Conservation (phyloP, 805 yeast species). For the Wickerhamomyces sydowiorum region DNA sequence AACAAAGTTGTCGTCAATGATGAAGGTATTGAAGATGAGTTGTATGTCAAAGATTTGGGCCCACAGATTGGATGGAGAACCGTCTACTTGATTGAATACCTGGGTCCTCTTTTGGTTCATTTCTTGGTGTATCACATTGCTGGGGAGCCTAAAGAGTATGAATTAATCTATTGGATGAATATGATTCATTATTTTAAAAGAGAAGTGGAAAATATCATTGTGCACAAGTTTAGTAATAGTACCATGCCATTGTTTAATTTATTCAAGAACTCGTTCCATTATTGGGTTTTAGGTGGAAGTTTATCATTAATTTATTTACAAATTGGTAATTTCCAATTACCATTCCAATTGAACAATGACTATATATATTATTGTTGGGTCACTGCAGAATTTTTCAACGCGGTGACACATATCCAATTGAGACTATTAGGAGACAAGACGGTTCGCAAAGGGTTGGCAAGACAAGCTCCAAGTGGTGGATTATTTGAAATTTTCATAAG, state of each 20-base stretch:
- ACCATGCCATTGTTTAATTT: slow-evolving; percentile 91
- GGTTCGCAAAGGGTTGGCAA: slow-evolving; percentile 28
- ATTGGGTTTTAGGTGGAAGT: slow-evolving; percentile 86
- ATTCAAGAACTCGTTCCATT: slow-evolving; percentile 85
- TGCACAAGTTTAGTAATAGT: slow-evolving; percentile 79
- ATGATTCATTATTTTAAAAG: slow-evolving; percentile 80
- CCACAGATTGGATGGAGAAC: slow-evolving; percentile 90
- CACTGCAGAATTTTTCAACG: slow-evolving; percentile 67
- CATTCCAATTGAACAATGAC: slow-evolving; percentile 33
- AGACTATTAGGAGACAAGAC: slow-evolving; percentile 37
- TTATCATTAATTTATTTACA: slow-evolving; percentile 42
- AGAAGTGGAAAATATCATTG: slow-evolving; percentile 78
- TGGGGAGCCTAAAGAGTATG: slow-evolving; percentile 18
- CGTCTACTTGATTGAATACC: slow-evolving; percentile 82
- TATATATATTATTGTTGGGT: slow-evolving; percentile 17
- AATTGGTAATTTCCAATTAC: slow-evolving; percentile 58
- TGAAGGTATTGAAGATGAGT: slow-evolving; percentile 24
- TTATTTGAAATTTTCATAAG: slow-evolving; percentile 78
- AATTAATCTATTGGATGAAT: slow-evolving; percentile 37
- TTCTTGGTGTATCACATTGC: slow-evolving; percentile 48
- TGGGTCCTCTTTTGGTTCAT: slow-evolving; percentile 85
- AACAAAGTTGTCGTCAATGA: slow-evolving; percentile 5
- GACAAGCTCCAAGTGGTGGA: slow-evolving; percentile 62
- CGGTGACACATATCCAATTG: slow-evolving; percentile 64
- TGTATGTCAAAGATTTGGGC: slow-evolving; percentile 83